Evolutionary conservation across 306 rosid species (phyloP), one percentile per base, ranked within the genome.

Genomic region (Comarum palustre): DNA sequence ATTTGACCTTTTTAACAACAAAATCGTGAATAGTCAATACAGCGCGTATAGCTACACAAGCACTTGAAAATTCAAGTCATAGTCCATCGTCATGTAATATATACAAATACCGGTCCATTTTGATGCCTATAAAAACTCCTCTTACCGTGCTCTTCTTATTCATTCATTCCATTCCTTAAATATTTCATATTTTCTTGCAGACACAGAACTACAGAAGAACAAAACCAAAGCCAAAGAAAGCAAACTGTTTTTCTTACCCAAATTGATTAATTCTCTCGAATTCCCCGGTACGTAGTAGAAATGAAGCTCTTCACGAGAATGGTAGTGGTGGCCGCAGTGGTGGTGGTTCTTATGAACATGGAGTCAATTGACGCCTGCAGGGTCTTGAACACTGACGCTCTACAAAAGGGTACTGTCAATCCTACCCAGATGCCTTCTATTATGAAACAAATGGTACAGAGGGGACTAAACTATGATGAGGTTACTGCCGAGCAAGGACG

Each of bases 351-450:
- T 42, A 11, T 72, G 42, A 58, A 27, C 67, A 29, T 72, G 68
- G 67, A 72, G 6, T 58, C 57, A 4, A 25, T 25, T 6, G 68
- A 72, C 29, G 75, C 75, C 34, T 36, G 65, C 45, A 72, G 75
- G 48, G 57, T 72, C 27, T 17, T 72, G 9, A 62, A 34, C 67
- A 17, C 19, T 22, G 46, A 51, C 36, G 62, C 34, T 51, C 31
- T 34, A 34, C 73, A 20, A 29, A 62, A 8, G 45, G 45, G 24
- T 34, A 34, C 45, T 62, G 13, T 36, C 66, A 15, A 60, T 60
- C 41, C 41, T 60, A n/a, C 41, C 39, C 66, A 16, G 5, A 16
- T 15, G 12, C 41, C 66, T 60, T 14, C 20, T 41, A 5, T 15
- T 29, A 58, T 14, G 36, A 58, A 58, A 29, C 8, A 27, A 27